A percentile compares a stretch with the other conserved stretches of the same genome.
phyloP scores from a whole-genome alignment of 2,329 filamentous ascomycete genomes.

The Colletotrichum sp. region DNA sequence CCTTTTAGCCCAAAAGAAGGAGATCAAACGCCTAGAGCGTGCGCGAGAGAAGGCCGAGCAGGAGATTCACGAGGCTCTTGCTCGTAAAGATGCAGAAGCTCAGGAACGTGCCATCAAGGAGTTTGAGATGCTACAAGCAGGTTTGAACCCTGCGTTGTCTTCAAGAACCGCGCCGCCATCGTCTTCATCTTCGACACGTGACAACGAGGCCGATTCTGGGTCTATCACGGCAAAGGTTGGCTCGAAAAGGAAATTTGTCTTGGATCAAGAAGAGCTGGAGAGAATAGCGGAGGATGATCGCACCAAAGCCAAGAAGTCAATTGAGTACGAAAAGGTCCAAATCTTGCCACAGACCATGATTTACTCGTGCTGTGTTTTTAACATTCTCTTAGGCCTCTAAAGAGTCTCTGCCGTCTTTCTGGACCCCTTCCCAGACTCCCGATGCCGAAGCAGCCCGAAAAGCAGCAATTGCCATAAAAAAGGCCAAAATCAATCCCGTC shows the following conservation, averaged over 20 bases:
- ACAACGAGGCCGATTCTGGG: background rate
- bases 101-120: constrained; percentile 74
- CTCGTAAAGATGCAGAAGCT: constrained; percentile 71
- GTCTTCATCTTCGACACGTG: background rate
- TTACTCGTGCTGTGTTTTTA: background rate
- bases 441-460: constrained; percentile 35
- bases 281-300: constrained; percentile 74
- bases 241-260: constrained; percentile 77
- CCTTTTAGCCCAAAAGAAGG: constrained; percentile 88
- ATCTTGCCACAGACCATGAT: background rate
- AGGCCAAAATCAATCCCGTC: constrained; percentile 70
- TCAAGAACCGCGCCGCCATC: background rate
- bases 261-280: constrained; percentile 78
- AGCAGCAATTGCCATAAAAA: constrained; percentile 44
- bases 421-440: constrained; percentile 87
- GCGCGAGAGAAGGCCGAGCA: constrained; percentile 64
- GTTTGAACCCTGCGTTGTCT: constrained; percentile 39
- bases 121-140: constrained; percentile 86
- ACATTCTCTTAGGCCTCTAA: constrained; percentile 13
- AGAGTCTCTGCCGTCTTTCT: constrained; percentile 78
- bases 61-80: constrained; percentile 66
- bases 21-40: constrained; percentile 82
- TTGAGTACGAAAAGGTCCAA: constrained; percentile 74
- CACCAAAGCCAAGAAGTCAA: constrained; percentile 69
- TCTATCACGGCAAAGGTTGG: constrained; percentile 22